Percentiles rank a stretch among this genome's conserved stretches.
These are phyloP conservation scores for Ogataea hybrid DNA, from an alignment of 1,139 yeast genomes.

Conservation along the genomic window DNA sequence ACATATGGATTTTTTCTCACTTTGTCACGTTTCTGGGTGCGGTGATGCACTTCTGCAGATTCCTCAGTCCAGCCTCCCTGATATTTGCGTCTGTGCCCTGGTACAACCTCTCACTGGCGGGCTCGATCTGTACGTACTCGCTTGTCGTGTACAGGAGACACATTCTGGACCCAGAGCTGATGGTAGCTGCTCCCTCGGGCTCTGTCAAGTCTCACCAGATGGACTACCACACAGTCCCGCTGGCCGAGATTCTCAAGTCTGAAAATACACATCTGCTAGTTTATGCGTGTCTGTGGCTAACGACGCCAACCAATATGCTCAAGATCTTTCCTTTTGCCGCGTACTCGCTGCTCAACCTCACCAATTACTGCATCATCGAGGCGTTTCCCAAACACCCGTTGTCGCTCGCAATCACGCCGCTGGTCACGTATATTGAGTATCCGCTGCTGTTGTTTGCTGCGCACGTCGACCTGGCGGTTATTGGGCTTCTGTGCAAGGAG, in stretches of 20 bases:
- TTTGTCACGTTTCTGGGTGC: conserved; percentile 23
- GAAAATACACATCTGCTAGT: conserved; percentile 47
- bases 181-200: conserved; percentile 5
- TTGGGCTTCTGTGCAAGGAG: conserved; percentile 36
- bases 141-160: conserved; percentile 35
- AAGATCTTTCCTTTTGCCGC: conserved; percentile 46
- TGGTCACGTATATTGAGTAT: conserved; percentile 37
- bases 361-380: conserved; percentile 38
- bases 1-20: conserved; percentile 29
- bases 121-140: conserved; percentile 34
- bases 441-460: conserved; percentile 40
- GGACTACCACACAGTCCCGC: conserved; percentile 23
- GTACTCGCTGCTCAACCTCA: conserved; percentile 45
- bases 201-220: conserved; percentile 7
- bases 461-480: conserved; percentile 37
- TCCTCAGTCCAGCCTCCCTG: conserved; percentile 6
- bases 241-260: conserved; percentile 40
- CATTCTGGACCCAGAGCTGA: conserved; percentile 17
- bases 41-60: conserved; percentile 8
- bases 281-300: conserved; percentile 36
- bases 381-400: conserved; percentile 36
- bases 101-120: conserved; percentile 28
- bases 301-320: conserved; percentile 31
- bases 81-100: conserved; percentile 11
- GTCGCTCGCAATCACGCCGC: conserved; percentile 36